Conservation (phyloP, 2,329 filamentous ascomycete genomes). For the Alternaria hordeiaustralica region DNA sequence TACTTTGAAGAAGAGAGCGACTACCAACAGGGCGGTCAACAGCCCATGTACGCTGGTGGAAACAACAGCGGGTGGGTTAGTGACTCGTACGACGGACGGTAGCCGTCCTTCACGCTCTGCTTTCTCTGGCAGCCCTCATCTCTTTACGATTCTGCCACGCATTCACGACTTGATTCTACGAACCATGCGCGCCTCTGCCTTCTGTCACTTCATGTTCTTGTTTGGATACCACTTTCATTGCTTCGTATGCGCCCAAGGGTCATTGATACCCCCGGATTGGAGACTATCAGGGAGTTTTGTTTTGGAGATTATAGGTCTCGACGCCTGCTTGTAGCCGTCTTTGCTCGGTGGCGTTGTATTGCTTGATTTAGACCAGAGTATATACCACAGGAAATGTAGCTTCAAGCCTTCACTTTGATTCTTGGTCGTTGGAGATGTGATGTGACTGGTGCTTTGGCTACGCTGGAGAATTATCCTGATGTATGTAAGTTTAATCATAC, state of each 20-base stretch:
- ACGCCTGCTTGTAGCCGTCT: not conserved
- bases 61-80: constrained; percentile 45
- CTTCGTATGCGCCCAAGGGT: constrained; percentile 14
- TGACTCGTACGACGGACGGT: constrained; percentile 34
- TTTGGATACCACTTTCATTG: constrained; percentile 27
- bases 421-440: not conserved
- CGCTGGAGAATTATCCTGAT: not conserved
- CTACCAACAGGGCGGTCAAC: constrained; percentile 31
- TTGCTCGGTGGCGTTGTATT: not conserved
- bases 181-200: constrained; percentile 1
- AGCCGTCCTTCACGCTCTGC: not conserved
- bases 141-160: constrained; percentile 4
- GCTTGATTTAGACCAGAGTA: constrained; percentile 10
- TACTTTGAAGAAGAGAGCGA: constrained; percentile 76
- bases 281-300: constrained; percentile 7
- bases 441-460: not conserved
- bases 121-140: not conserved
- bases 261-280: constrained; percentile 21
- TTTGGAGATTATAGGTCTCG: not conserved
- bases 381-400: constrained; percentile 8
- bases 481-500: not conserved
- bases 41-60: constrained; percentile 37
- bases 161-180: constrained; percentile 10
- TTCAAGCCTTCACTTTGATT: not conserved
- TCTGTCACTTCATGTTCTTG: constrained; percentile 8